Conservation (phyloP, 202 grass and related monocot species). For the Schoenoplectus triqueter region DNA sequence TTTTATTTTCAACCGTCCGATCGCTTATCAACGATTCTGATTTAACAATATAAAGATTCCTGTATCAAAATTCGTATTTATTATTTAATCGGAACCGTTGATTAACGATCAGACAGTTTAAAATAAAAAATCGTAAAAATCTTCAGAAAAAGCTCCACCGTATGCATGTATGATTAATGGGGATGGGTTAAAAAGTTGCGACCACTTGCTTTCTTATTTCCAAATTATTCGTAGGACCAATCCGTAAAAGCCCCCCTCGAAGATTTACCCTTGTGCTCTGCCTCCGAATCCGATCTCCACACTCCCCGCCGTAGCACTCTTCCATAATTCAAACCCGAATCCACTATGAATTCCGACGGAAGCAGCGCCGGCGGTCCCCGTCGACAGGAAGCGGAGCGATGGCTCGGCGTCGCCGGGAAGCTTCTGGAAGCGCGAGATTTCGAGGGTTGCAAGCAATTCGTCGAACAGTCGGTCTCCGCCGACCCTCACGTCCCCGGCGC, state of each 20-base stretch:
- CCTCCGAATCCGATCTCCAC: constrained; percentile 25
- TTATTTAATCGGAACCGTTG: too few relatives aligned
- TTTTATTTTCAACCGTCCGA: too few relatives aligned
- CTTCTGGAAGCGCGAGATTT: constrained; percentile 63
- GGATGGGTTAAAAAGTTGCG: not conserved
- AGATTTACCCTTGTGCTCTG: constrained; percentile 3
- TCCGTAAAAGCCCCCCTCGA: not conserved
- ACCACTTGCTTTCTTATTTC: not conserved
- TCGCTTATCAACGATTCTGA: too few relatives aligned
- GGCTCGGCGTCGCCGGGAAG: constrained; percentile 53
- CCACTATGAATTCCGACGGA: constrained; percentile 52
- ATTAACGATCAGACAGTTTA: too few relatives aligned
- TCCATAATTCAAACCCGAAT: not conserved
- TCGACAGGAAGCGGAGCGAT: constrained; percentile 47
- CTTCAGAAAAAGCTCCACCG: too few relatives aligned
- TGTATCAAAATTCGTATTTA: too few relatives aligned
- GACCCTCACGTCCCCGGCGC: constrained; percentile 64
- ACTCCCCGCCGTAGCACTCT: constrained; percentile 20
- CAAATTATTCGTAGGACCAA: not conserved
- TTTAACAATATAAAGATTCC: too few relatives aligned
- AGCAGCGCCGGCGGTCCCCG: constrained; percentile 25
- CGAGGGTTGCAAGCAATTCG: constrained; percentile 56
- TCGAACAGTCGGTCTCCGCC: constrained; percentile 52
- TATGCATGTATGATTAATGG: too few relatives aligned
- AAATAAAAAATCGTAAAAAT: too few relatives aligned